These are phyloP conservation scores for Lagenidium giganteum DNA, from an alignment of 352 stramenopile species.

Conservation along the genomic window DNA sequence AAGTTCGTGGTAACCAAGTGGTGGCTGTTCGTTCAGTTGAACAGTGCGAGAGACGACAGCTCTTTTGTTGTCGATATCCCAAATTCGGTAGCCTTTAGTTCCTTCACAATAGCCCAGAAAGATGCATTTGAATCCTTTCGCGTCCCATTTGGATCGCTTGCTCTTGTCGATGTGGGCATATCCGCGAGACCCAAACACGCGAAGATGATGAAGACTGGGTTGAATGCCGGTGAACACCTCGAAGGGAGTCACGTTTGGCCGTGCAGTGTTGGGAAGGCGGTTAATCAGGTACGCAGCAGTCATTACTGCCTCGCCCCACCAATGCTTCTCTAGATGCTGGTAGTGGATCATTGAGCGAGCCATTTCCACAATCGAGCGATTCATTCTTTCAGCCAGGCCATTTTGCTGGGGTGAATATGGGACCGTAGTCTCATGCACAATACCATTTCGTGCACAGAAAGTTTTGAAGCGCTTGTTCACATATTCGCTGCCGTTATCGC, in stretches of 20 bases:
- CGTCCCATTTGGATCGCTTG: conserved; percentile 7
- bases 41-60: too few relatives aligned
- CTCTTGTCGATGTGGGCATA: conserved; percentile 14
- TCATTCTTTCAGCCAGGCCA: conserved; percentile 6
- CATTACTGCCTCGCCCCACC: conserved; percentile 6
- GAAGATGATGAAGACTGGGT: conserved; percentile 8
- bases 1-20: conserved; percentile 3
- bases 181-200: conserved; percentile 10
- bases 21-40: too few relatives aligned
- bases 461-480: conserved; percentile 5
- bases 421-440: conserved; percentile 6
- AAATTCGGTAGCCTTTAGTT: conserved; percentile 5
- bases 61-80: conserved; percentile 4
- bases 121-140: conserved; percentile 8
- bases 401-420: conserved; percentile 10
- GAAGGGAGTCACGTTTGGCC: too few relatives aligned
- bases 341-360: conserved; percentile 4
- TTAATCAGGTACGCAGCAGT: too few relatives aligned
- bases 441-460: background rate
- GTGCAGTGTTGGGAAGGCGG: too few relatives aligned
- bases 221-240: too few relatives aligned
- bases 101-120: conserved; percentile 1
- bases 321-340: conserved; percentile 4
- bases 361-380: conserved; percentile 6
- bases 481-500: conserved; percentile 4